These are phyloP conservation scores for Leccinum aurantiacum DNA, from an alignment of 768 basidiomycete genomes.

Conservation along the genomic window DNA sequence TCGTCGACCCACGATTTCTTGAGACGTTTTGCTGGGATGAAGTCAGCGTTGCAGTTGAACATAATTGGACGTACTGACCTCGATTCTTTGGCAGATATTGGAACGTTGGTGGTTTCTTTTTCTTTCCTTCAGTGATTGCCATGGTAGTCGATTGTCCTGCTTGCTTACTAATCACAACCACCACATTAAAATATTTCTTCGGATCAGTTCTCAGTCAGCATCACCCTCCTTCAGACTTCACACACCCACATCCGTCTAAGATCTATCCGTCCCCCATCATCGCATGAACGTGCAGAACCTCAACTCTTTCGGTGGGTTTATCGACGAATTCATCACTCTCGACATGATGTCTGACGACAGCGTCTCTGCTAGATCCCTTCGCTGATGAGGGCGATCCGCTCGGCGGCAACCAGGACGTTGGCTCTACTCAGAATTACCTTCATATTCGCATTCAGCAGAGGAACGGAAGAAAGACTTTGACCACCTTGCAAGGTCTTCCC, in stretches of 20 bases:
- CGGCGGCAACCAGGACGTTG: conserved; percentile 69
- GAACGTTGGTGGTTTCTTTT: conserved; percentile 68
- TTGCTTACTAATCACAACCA: conserved; percentile 27
- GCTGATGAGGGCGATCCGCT: conserved; percentile 91
- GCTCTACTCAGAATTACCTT: conserved; percentile 80
- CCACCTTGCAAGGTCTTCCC: conserved; percentile 93
- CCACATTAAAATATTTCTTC: conserved; percentile 25
- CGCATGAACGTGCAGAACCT: conserved; percentile 97
- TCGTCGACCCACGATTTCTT: conserved; percentile 80
- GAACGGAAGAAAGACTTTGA: conserved; percentile 98
- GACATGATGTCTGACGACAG: conserved; percentile 11
- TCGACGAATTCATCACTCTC: conserved; percentile 11
- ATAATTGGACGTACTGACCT: conserved; percentile 44
- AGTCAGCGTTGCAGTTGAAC: conserved; percentile 4
- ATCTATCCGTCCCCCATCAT: conserved; percentile 47
- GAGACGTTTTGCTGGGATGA: conserved; percentile 64
- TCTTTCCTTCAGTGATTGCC: conserved; percentile 14
- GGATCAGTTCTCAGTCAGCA: conserved; percentile 11
- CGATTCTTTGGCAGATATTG: conserved; percentile 60
- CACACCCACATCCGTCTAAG: conserved; percentile 49
- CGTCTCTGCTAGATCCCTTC: conserved; percentile 74
- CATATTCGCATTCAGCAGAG: conserved; percentile 98
- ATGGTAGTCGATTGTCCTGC: neutral
- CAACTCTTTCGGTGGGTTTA: conserved; percentile 64
- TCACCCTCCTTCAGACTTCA: conserved; percentile 23